These are phyloP conservation scores for Boletus barrowsii DNA, from an alignment of 768 basidiomycete genomes.

Conservation along the genomic window DNA sequence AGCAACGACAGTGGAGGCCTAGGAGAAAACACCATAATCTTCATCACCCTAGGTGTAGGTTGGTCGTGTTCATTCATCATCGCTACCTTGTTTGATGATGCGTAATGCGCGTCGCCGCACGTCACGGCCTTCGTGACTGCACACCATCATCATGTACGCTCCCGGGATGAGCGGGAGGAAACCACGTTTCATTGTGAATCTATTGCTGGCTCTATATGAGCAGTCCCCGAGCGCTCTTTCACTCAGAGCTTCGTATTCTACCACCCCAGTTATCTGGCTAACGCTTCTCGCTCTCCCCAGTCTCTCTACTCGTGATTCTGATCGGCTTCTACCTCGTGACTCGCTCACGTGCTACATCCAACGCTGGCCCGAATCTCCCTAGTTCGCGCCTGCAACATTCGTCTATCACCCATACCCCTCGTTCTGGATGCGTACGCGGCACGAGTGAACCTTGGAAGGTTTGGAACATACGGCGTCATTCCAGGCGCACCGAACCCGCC, in stretches of 20 bases:
- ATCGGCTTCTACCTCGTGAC: conserved; percentile 29
- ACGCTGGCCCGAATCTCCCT: background rate
- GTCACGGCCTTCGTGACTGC: background rate
- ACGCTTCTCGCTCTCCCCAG: conserved; percentile 11
- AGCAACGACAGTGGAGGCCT: conserved; percentile 1
- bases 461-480: conserved; percentile 15
- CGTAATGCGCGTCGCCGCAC: background rate
- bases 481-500: background rate
- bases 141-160: background rate
- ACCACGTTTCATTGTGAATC: background rate
- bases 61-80: conserved; percentile 11
- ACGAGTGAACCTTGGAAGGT: conserved; percentile 13
- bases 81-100: background rate
- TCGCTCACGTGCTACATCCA: conserved; percentile 6
- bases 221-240: background rate
- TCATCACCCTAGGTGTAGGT: conserved; percentile 27
- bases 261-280: conserved; percentile 5
- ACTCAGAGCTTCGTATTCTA: background rate
- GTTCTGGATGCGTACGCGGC: background rate
- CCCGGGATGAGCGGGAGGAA: background rate
- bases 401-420: conserved; percentile 1
- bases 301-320: conserved; percentile 22
- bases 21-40: conserved; percentile 17
- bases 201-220: background rate
- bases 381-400: background rate